Base-by-base conservation (phyloP, 768 basidiomycete species). In the Lactifluus volemus region DNA sequence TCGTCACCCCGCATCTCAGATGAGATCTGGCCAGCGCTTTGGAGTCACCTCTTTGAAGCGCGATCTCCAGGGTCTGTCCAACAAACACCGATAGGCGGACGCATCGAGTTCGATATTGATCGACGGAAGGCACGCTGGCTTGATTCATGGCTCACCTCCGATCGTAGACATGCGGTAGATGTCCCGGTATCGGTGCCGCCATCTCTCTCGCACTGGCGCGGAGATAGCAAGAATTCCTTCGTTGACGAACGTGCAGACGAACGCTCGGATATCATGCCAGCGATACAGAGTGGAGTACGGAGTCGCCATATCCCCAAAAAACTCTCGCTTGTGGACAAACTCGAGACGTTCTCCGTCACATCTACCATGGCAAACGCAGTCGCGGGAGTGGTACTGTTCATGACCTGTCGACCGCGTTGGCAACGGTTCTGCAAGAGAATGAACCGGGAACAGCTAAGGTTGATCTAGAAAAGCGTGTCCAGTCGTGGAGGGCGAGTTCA, bases 21-120 rank as follows among this genome's bases (percentile, higher is more conserved):
- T 57, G 89, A 89, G 58, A 79, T 81, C 9, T 93, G 91, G 91
- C 78, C 79, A 55, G 72, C 82, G 36, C 75, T 92, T 2, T 92
- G 88, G 86, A 74, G 73, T 42, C 81, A 85, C 68, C 73, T 83
- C 61, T 77, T 83, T 47, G 81, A 84, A 36, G 64, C 77, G 42
- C 71, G 74, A 25, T 60, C 72, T 21, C 66, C 72, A 19, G 58
- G 70, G 4, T 62, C 75, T 60, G 65, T 69, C 29, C 70, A 71
- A 25, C 77, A 75, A 53, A 68, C 81, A 19, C 85, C 89, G 0
- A 85, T 95, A 59, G 78, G 82, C 48, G 93, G 89, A 5, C 84
- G 81, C 32, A 79, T 96, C 32, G 92, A 95, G 72, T 93, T 95
- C 70, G 92, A 95, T 72, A 81, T 95, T 49, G 92, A 95, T 73